These are phyloP conservation scores for Aspergillus vadensis DNA, from an alignment of 2,329 filamentous ascomycete genomes.

Conservation along the genomic window DNA sequence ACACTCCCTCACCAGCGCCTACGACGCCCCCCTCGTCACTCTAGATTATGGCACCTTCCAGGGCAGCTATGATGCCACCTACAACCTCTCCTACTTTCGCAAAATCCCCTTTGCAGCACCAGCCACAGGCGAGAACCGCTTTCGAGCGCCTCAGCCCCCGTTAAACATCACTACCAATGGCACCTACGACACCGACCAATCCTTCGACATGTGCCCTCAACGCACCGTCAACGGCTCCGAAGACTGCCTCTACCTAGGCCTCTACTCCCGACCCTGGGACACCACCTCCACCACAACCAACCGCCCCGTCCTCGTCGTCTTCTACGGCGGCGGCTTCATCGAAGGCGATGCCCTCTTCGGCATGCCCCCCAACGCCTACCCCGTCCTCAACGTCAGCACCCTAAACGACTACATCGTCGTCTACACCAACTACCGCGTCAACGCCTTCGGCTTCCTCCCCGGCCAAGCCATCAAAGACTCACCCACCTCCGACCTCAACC, in stretches of 20 bases:
- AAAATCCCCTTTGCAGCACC: conserved; percentile 65
- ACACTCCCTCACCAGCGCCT: conserved; percentile 16
- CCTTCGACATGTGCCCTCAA: conserved; percentile 62
- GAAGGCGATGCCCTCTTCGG: conserved; percentile 58
- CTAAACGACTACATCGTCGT: conserved; percentile 56
- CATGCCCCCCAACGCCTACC: conserved; percentile 60
- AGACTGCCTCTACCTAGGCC: conserved; percentile 63
- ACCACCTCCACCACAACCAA: conserved; percentile 29
- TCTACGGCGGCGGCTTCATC: conserved; percentile 65
- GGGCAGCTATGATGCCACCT: conserved; percentile 53
- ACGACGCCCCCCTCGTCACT: conserved; percentile 39
- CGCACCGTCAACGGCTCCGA: conserved; percentile 59
- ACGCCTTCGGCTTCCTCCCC: conserved; percentile 59
- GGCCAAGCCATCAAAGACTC: conserved; percentile 51
- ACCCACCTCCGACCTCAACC: conserved; percentile 52
- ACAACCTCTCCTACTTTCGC: conserved; percentile 62
- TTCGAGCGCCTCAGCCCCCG: conserved; percentile 62
- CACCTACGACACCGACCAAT: conserved; percentile 57
- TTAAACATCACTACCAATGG: conserved; percentile 47
- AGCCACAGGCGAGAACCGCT: conserved; percentile 60
- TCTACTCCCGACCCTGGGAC: conserved; percentile 62
- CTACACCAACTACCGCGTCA: conserved; percentile 59
- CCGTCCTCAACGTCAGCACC: conserved; percentile 57
- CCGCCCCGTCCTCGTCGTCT: conserved; percentile 61
- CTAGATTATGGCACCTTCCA: conserved; percentile 57